These are phyloP conservation scores for Cladosporium sp. DNA, from an alignment of 2,329 filamentous ascomycete genomes.

Conservation along the genomic window DNA sequence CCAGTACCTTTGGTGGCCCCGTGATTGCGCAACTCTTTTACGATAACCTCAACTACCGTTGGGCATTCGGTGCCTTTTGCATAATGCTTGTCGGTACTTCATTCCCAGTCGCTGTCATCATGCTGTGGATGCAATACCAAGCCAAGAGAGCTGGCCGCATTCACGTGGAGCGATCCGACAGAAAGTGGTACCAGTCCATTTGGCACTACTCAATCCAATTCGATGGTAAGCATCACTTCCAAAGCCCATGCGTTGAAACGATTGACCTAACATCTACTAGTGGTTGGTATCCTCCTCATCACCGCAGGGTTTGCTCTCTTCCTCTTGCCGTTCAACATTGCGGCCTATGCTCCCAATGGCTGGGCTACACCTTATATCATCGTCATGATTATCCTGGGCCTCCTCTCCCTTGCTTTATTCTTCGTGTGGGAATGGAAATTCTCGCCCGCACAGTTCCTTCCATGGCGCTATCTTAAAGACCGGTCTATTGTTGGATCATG, in stretches of 20 bases:
- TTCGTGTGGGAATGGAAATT: conserved; percentile 36
- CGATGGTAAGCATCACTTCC: conserved; percentile 44
- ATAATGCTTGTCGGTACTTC: conserved; percentile 60
- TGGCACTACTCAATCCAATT: conserved; percentile 59
- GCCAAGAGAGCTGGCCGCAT: conserved; percentile 54
- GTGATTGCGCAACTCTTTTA: conserved; percentile 24
- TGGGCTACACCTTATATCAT: conserved; percentile 39
- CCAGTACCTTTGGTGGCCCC: conserved; percentile 59
- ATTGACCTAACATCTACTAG: not conserved
- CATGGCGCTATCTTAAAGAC: conserved; percentile 45
- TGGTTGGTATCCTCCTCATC: conserved; percentile 57
- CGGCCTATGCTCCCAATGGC: conserved; percentile 26
- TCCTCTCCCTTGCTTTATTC: conserved; percentile 34
- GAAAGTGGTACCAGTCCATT: conserved; percentile 46
- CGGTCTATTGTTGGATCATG: conserved; percentile 52
- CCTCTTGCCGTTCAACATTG: conserved; percentile 62
- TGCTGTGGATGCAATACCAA: conserved; percentile 57
- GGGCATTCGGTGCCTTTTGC: conserved; percentile 64
- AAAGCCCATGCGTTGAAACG: not conserved
- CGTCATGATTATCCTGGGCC: conserved; percentile 36
- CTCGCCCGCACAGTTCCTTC: conserved; percentile 38
- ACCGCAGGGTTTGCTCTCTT: conserved; percentile 58
- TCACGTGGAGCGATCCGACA: conserved; percentile 38
- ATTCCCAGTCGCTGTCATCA: conserved; percentile 56
- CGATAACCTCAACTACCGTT: conserved; percentile 53